Base-by-base conservation (phyloP, 192 early-diverging fungal genomes). In the Coemansia sp. region DNA sequence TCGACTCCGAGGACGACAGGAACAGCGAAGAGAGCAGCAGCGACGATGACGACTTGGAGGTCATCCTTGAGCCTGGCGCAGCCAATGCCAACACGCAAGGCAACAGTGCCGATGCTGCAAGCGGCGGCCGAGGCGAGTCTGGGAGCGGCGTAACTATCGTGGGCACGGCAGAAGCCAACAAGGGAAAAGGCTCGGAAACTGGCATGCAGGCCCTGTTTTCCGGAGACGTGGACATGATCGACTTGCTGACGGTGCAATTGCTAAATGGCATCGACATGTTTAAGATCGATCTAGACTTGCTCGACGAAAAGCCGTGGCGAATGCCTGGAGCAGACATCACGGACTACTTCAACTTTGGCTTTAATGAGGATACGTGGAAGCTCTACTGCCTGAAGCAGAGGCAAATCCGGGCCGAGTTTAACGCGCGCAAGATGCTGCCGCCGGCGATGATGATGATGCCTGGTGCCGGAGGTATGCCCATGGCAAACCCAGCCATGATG, bases 271-370 rank as follows among this genome's bases (percentile, higher is more conserved):
- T 92, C 57, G 90, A 90, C 53, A 86, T 98, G 53, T 93, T 85
- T 71, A 94, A 96, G 56, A 89, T 95, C 11, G 96, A 98, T 76
- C 68, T 98, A 65, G 98, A 98, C 64, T 74, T 88, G 31, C 85
- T 93, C 9, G 95, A 98, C 39, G 98, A 99, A 60, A 99, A 99
- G 70, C 94, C 96, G 47, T 99, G 98, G 96, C 80, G 94, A 59
- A 93, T 89, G 29, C 93, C 93, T 14, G 88, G 88, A 4, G 94
- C 96, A 2, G 98, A 99, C 68, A 87, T 98, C 37, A 97, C 96
- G 2, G 98, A 99, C 74, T 99, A 97, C 82, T 99, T 99, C 83
- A 99, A 99, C 85, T 99, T 94, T 85, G 98, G 98, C 2, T 98
- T 99, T 71, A 96, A 93, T 74, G 96, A 99, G 76, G 76, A 85